phyloP scores from a whole-genome alignment of 768 basidiomycete genomes.

The Trichaptum fuscoviolaceum region DNA sequence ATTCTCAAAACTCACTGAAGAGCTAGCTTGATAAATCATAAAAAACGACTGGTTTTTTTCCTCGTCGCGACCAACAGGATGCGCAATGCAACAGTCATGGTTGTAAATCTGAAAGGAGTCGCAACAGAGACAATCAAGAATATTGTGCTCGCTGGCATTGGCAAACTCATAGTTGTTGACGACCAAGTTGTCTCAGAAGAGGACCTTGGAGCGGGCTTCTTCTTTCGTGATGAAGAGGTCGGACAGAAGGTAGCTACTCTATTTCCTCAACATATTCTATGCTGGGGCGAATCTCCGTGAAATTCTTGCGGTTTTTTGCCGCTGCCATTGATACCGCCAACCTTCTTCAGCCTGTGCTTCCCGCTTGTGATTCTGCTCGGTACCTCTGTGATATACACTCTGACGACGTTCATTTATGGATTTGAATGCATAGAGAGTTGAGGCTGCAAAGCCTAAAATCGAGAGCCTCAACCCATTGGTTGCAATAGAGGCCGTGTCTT shows the following conservation, averaged over 20 bases:
- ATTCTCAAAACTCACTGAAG: neutral
- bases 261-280: slow-evolving; percentile 3
- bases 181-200: slow-evolving; percentile 66
- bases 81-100: slow-evolving; percentile 87
- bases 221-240: slow-evolving; percentile 90
- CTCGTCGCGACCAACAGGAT: slow-evolving; percentile 49
- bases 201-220: slow-evolving; percentile 90
- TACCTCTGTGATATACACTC: neutral
- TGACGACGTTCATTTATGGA: slow-evolving; percentile 12
- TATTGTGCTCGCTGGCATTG: slow-evolving; percentile 94
- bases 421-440: slow-evolving; percentile 57
- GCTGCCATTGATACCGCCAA: slow-evolving; percentile 13
- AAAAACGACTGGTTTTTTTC: neutral
- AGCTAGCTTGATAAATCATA: neutral
- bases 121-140: slow-evolving; percentile 97
- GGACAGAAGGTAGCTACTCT: slow-evolving; percentile 65
- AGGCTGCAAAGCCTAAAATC: slow-evolving; percentile 79
- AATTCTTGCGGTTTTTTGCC: slow-evolving; percentile 38
- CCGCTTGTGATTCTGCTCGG: neutral
- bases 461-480: slow-evolving; percentile 93
- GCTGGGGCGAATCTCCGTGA: slow-evolving; percentile 16
- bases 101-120: slow-evolving; percentile 72
- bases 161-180: slow-evolving; percentile 83
- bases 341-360: neutral
- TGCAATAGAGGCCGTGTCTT: slow-evolving; percentile 61